phyloP scores from a whole-genome alignment of 2,329 filamentous ascomycete genomes.

The Stachybotrys echinatus region DNA sequence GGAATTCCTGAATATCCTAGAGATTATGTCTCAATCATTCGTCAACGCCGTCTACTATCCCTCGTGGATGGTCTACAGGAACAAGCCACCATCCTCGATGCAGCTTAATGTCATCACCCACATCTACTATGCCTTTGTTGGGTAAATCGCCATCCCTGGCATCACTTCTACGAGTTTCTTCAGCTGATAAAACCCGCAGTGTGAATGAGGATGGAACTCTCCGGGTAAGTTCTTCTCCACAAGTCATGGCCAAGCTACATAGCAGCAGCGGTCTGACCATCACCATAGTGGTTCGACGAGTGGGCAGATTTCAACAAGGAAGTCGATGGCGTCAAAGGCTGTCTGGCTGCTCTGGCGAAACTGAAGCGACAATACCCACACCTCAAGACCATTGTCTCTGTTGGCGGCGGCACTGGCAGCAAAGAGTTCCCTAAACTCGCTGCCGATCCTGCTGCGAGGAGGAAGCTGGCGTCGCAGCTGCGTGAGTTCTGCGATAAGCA shows the following conservation, averaged over 20 bases:
- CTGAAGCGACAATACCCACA: conserved; percentile 52
- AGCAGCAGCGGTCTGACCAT: too few species aligned
- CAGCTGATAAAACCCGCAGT: conserved; percentile 15
- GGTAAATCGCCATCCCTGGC: conserved; percentile 16
- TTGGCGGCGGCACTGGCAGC: conserved; percentile 61
- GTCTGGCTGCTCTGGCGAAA: conserved; percentile 52
- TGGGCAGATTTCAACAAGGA: conserved; percentile 57
- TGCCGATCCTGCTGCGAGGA: conserved; percentile 36
- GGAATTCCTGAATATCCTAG: background rate
- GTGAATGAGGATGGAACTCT: conserved; percentile 27
- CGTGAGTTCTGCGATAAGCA: conserved; percentile 50
- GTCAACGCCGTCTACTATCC: conserved; percentile 54
- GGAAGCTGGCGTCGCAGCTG: conserved; percentile 50
- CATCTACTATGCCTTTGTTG: conserved; percentile 61
- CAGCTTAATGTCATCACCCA: conserved; percentile 54
- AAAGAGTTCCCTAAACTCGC: conserved; percentile 56
- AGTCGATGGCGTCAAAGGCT: conserved; percentile 55
- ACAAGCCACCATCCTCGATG: conserved; percentile 53
- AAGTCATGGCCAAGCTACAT: too few species aligned
- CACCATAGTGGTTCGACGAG: conserved; percentile 45
- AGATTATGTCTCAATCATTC: conserved; percentile 11
- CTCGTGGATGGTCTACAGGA: conserved; percentile 58
- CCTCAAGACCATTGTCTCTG: conserved; percentile 55
- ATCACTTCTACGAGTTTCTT: background rate
- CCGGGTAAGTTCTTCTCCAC: conserved; percentile 28